Base-by-base conservation (phyloP, 805 yeast genomes). In the Candida pseudofarinosa region DNA sequence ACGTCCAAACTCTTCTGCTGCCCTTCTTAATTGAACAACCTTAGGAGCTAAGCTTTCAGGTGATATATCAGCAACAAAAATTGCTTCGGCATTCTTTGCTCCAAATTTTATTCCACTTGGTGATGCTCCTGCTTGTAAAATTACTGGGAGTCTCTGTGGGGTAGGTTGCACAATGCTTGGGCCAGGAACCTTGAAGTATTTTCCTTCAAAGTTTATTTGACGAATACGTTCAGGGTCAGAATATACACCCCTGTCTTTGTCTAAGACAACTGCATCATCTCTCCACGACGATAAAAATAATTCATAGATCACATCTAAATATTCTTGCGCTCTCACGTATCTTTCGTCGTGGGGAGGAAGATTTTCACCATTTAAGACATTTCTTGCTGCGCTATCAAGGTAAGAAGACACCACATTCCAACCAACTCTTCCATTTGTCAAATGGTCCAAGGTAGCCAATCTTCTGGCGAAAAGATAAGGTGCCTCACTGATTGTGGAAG, bases 381-480 rank as follows among this genome's bases (percentile, higher is more conserved):
- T 68, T 43, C 67, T 54, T 2, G 75, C 68, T 3, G 71, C 75
- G 50, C 69, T 60, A 37, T 70, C 73, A 37, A 68, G 56, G 41
- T 70, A 70, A 1, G 73, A 65, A 5, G 74, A 63, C 20, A 72
- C 76, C n/a, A 72, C 63, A 48, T 72, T 72, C 77, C 77, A 72
- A 14, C 76, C 77, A 39, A 72, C 52, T 46, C 77, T 58, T 3
- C 76, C 77, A 6, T 56, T 55, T 4, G 71, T 60, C 33, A 70
- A 57, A 44, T 69, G 73, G 44, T 72, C 77, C 38, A 72, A 53
- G 0, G 77, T 70, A 10, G 75, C 73, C 44, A 71, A 49, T 40
- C 75, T 56, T 51, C 76, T 57, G 4, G 73, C 69, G 40, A 71
- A 60, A 43, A 63, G 67, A 37, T 59, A 65, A 0, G 76, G 76